phyloP scores from a whole-genome alignment of 2,329 filamentous ascomycete genomes.

The Pseudocercospora fuligena region DNA sequence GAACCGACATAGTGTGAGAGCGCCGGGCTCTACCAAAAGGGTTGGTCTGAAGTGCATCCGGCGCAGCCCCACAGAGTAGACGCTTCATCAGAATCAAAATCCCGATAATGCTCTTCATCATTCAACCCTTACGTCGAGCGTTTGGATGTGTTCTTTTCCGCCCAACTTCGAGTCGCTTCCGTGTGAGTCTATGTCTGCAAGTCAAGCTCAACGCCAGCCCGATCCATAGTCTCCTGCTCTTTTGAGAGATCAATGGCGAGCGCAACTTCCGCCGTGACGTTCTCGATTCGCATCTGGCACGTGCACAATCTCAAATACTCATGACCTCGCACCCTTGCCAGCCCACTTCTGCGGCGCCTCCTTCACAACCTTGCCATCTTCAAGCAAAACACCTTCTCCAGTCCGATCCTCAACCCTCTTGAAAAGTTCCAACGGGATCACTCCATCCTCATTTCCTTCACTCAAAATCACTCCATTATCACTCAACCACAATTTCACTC shows the following conservation, averaged over 20 bases:
- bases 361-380: constrained; percentile 67
- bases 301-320: constrained; percentile 27
- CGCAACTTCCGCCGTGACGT: background rate
- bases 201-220: too few species aligned
- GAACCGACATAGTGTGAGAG: constrained; percentile 61
- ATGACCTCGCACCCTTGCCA: constrained; percentile 42
- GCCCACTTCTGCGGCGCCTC: constrained; percentile 67
- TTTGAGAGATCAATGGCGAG: background rate
- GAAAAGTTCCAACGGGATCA: constrained; percentile 72
- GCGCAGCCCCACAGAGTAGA: background rate
- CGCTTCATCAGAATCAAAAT: background rate
- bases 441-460: constrained; percentile 59
- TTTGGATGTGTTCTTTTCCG: background rate
- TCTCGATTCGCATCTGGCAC: background rate
- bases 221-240: background rate
- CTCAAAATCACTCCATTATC: constrained; percentile 56
- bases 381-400: constrained; percentile 68
- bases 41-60: background rate
- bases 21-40: background rate
- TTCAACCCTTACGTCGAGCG: background rate
- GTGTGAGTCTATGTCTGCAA: too few species aligned
- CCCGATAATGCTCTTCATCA: background rate
- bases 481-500: constrained; percentile 62
- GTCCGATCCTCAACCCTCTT: constrained; percentile 69
- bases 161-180: background rate